Conservation (phyloP, 139 green algal species). For the Coelastrella sp. region DNA sequence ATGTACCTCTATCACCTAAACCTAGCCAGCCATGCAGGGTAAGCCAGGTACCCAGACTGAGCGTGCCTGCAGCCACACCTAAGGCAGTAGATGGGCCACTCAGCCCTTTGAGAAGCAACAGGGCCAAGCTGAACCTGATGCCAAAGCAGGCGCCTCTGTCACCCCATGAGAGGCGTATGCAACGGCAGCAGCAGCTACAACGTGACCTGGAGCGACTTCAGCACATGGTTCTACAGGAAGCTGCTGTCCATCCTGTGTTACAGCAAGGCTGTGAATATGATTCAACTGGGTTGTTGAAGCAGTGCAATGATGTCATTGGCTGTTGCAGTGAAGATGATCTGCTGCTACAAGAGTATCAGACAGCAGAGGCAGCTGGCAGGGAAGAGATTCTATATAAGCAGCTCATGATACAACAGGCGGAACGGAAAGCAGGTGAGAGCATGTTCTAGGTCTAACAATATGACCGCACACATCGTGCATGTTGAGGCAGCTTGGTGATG, state of each 20-base stretch:
- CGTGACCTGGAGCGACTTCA: background rate
- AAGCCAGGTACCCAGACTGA: background rate
- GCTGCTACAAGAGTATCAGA: background rate
- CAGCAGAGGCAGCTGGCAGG: slow-evolving; percentile 5
- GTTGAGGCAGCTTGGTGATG: no score
- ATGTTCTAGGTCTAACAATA: background rate
- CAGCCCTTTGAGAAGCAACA: slow-evolving; percentile 9
- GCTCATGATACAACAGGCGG: slow-evolving; percentile 31
- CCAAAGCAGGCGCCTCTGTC: background rate
- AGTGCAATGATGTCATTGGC: background rate
- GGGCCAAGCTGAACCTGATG: slow-evolving; percentile 1
- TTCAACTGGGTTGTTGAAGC: no score
- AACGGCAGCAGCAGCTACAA: slow-evolving; percentile 18
- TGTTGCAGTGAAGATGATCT: background rate
- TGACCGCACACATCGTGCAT: no score
- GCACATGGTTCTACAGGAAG: background rate
- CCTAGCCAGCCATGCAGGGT: background rate
- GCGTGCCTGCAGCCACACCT: background rate
- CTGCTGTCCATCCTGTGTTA: background rate
- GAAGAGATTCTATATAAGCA: slow-evolving; percentile 26
- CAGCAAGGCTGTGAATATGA: background rate
- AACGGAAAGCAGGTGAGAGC: slow-evolving; percentile 22
- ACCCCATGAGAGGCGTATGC: background rate
- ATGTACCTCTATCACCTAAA: no score
- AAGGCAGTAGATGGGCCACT: background rate